Percentiles rank a stretch among this genome's conserved stretches.
Conservation (phyloP, 108 stramenopile species). For the Nitzschia sp. region DNA sequence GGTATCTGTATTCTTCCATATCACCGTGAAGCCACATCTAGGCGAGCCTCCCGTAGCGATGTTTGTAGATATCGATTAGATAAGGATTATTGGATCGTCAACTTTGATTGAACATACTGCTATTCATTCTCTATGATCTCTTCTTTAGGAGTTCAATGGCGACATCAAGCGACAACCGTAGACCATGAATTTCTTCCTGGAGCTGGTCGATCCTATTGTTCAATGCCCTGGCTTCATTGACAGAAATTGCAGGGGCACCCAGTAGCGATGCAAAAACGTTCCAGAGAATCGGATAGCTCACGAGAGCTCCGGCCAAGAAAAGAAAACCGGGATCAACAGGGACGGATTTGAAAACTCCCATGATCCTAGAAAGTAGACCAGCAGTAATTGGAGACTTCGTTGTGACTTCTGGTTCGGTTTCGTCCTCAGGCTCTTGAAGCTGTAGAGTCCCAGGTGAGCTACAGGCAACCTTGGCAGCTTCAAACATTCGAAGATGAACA, state of each 20-base stretch:
- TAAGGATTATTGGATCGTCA: too few relatives aligned
- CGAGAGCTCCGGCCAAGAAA: background rate
- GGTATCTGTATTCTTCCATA: background rate
- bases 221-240: conserved; percentile 11
- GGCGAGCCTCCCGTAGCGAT: too few relatives aligned
- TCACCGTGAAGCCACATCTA: too few relatives aligned
- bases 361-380: conserved; percentile 5
- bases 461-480: conserved; percentile 49
- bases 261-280: conserved; percentile 10
- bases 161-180: conserved; percentile 20
- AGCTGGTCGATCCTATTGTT: conserved; percentile 15
- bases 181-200: conserved; percentile 21
- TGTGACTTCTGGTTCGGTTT: conserved; percentile 5
- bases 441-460: background rate
- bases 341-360: background rate
- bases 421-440: conserved; percentile 1
- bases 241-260: conserved; percentile 12
- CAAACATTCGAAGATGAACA: conserved; percentile 67
- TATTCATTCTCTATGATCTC: background rate
- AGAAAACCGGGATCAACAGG: conserved; percentile 12
- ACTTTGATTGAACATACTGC: too few relatives aligned
- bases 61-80: too few relatives aligned
- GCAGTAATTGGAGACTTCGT: background rate
- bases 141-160: conserved; percentile 19
- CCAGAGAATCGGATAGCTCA: conserved; percentile 4